Evolutionary conservation across 2,329 filamentous ascomycete genomes (phyloP), one percentile per base, ranked within the genome.

Genomic region (Thyridium curvatum): DNA sequence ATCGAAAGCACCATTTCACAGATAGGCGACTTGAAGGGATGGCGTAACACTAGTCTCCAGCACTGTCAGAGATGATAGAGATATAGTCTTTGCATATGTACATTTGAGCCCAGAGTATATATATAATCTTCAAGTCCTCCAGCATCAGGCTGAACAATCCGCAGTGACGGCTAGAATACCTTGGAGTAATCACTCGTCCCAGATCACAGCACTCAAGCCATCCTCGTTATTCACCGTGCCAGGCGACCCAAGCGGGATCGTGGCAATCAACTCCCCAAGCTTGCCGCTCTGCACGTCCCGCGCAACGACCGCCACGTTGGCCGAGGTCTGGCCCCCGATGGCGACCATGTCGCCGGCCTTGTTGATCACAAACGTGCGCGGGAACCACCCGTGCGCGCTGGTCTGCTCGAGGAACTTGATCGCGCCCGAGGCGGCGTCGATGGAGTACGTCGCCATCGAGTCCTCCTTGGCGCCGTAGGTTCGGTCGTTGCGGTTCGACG

Each of bases 321-420:
- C 67, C 31, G 69, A 75, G 3, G 70, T 69, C 60, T 84, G 79
- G 17, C 82, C 71, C 0, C 73, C 82, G 30, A 86, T 69, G 0
- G 80, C 81, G 2, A 84, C 68, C 43, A 81, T 48, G 33, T 70
- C 65, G 0, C 81, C 81, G 0, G 69, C 69, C 30, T 65, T 66
- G 51, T 82, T 84, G 39, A 83, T 62, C 16, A 66, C 65, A 52
- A 84, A 81, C 2, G 79, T 80, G 2, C 82, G 66, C 0, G 82
- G 82, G 47, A 72, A 79, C 40, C 61, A 69, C 0, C 80, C 74
- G 43, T 75, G 72, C 2, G 77, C 69, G 17, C 76, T 74, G 2
- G 68, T 71, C 2, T 77, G 60, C 42, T 78, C 69, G 1, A 72
- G 52, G 47, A 77, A 77, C 0, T 48, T 53, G 12, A 83, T 55